Evolutionary conservation across 495 filamentous ascomycete genomes (phyloP), one percentile per base, ranked within the genome.

Genomic region (Aspergillus carlsbadensis): DNA sequence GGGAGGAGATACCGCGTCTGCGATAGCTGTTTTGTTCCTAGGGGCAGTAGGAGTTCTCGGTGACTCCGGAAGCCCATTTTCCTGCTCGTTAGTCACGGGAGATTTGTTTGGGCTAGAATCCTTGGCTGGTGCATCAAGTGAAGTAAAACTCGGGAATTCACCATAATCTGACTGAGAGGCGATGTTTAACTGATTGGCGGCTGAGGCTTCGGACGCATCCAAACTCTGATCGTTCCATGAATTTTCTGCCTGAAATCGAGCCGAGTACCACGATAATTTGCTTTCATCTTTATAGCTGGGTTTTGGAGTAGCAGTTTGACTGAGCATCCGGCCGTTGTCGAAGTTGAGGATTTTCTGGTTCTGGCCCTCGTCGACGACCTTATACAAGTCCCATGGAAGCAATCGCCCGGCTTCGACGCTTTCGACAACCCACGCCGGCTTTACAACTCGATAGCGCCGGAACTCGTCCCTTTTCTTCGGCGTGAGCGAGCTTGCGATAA

Each of bases 341-440:
- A 96, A 88, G n/a, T 86, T 84, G 5, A 94, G 79, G 18, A 92
- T 79, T 61, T 87, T 87, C 63, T 94, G 90, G 0, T 85, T 83
- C 2, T 81, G 81, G 0, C 84, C 86, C 65, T 96, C 89, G 59
- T 95, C 89, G 14, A 96, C 72, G 15, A 96, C 84, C 33, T 89
- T 81, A 64, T 88, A 98, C 5, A 81, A 75, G 52, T 87, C 80
- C 94, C 94, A 98, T 2, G 92, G 87, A 44, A 96, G 76, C 40
- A 97, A 63, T 49, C 81, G 86, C 1, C 91, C 91, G 5, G 86
- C 88, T 44, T 84, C 78, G 52, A 98, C 81, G 65, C 91, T 95
- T 56, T 98, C 94, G 10, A 90, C 86, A 2, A 98, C 81, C 94
- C 94, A 98, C 47, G 92, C 87, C n/a, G 94, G 94, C 70, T 92